These are phyloP conservation scores for Ascochyta pisi DNA, from an alignment of 2,329 filamentous ascomycete genomes.

Conservation along the genomic window DNA sequence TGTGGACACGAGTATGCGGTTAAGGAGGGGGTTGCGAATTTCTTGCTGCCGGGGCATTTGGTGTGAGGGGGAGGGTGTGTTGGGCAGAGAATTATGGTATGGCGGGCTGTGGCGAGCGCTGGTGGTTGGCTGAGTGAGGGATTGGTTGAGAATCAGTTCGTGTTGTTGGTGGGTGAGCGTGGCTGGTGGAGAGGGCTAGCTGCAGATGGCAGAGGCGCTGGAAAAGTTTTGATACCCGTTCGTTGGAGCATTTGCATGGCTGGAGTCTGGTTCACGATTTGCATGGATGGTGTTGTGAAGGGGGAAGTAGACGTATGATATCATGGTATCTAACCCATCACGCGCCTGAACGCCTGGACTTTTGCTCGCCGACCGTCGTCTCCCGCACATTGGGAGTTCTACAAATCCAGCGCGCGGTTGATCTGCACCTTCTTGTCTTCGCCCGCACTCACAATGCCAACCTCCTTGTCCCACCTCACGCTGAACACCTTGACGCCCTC, in stretches of 20 bases:
- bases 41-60: conserved; percentile 89
- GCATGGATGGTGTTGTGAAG: not conserved
- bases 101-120: too few species aligned
- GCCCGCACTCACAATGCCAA: conserved; percentile 89
- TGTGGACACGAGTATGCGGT: conserved; percentile 95
- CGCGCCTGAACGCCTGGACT: conserved; percentile 24
- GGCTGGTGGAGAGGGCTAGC: too few species aligned
- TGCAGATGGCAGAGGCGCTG: not conserved
- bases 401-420: conserved; percentile 58
- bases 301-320: conserved; percentile 9
- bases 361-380: conserved; percentile 7
- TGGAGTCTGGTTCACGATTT: not conserved
- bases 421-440: conserved; percentile 96
- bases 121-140: too few species aligned
- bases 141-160: too few species aligned
- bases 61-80: conserved; percentile 56
- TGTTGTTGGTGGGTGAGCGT: too few species aligned
- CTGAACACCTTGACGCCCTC: conserved; percentile 90
- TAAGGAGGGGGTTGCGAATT: conserved; percentile 96
- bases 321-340: conserved; percentile 25
- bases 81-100: too few species aligned
- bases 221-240: conserved; percentile 37
- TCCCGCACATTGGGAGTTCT: not conserved
- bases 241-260: conserved; percentile 11
- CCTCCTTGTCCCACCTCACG: conserved; percentile 82